Evolutionary conservation across 768 basidiomycete genomes (phyloP).

Genomic region (Exsudoporus frostii): DNA sequence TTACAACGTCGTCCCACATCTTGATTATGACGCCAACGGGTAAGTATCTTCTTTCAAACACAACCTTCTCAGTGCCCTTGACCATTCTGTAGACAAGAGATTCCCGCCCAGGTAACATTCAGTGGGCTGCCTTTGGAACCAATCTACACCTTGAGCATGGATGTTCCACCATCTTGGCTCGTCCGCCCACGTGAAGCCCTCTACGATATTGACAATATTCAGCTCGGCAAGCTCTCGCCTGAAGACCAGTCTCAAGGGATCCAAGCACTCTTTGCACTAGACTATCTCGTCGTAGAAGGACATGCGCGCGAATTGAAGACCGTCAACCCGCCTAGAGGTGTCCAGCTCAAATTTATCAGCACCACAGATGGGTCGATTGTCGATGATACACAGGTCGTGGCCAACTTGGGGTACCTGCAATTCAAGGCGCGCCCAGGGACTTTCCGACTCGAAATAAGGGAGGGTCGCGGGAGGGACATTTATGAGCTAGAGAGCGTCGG

Average conservation of each 20-base stretch:
- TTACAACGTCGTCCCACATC: slow-evolving; percentile 56
- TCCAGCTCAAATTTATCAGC: slow-evolving; percentile 79
- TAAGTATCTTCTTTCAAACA: slow-evolving; percentile 25
- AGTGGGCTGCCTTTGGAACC: slow-evolving; percentile 75
- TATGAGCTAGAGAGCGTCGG: slow-evolving; percentile 84
- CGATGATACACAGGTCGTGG: slow-evolving; percentile 90
- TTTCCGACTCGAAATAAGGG: slow-evolving; percentile 77
- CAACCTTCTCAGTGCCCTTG: background rate
- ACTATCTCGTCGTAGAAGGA: slow-evolving; percentile 91
- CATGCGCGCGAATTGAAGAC: slow-evolving; percentile 77
- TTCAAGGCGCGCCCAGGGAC: slow-evolving; percentile 92
- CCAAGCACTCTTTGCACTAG: slow-evolving; percentile 80
- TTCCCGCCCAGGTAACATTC: slow-evolving; percentile 60
- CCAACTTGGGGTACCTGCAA: slow-evolving; percentile 94
- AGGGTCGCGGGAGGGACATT: slow-evolving; percentile 77
- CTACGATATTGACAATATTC: slow-evolving; percentile 95
- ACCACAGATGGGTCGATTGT: slow-evolving; percentile 41
- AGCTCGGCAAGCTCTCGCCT: slow-evolving; percentile 62
- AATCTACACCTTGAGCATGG: slow-evolving; percentile 92
- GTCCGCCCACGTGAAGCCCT: slow-evolving; percentile 84
- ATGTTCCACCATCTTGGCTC: slow-evolving; percentile 89
- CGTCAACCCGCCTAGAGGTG: slow-evolving; percentile 76
- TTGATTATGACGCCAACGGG: slow-evolving; percentile 70
- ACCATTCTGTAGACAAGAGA: slow-evolving; percentile 48
- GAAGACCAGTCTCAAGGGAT: slow-evolving; percentile 53